Evolutionary conservation across 768 basidiomycete species (phyloP), one percentile per base, ranked within the genome.

Genomic region (Lentinula edodes): DNA sequence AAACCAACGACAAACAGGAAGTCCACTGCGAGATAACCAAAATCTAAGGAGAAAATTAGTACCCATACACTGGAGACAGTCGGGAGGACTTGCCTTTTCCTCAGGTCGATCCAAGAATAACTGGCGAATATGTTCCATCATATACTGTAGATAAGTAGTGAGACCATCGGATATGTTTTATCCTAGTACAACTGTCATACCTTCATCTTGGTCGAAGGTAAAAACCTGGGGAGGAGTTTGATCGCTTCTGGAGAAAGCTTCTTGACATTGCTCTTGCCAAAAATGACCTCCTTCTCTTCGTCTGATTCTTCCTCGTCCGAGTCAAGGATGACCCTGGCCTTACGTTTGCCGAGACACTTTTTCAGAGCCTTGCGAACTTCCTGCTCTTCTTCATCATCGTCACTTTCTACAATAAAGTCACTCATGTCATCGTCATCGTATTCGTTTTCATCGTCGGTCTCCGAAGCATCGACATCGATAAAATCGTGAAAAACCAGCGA

Each of bases 151-250:
- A 32, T 45, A 53, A 23, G 39, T 41, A 23, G 46, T 53, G 3
- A 57, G 3, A 50, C 59, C 28, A 63, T 41, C 2, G 8, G 4
- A 9, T 9, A 16, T 39, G n/a, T n/a, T 9, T 45, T 8, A 58
- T 32, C 5, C 9, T 15, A 15, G 20, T 6, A 46, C 2, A 9
- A 46, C 10, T 23, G 7, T 66, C 76, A 39, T 62, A 85, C 85
- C 75, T 86, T 85, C 87, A 90, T 88, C 78, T 90, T 91, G 2
- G 86, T 88, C 5, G 87, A 88, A 0, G 87, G 86, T 41, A 87
- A 67, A 71, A 89, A 87, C 36, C 77, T 74, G 15, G 84, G 77
- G 74, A 85, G 77, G 12, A 77, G 63, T 64, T 78, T 76, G 61
- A 83, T 69, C 6, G 72, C 71, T 46, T 74, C 76, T 39, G 68